Conservation (phyloP, 345 rosid genomes). For the Capsella bursapastoris region DNA sequence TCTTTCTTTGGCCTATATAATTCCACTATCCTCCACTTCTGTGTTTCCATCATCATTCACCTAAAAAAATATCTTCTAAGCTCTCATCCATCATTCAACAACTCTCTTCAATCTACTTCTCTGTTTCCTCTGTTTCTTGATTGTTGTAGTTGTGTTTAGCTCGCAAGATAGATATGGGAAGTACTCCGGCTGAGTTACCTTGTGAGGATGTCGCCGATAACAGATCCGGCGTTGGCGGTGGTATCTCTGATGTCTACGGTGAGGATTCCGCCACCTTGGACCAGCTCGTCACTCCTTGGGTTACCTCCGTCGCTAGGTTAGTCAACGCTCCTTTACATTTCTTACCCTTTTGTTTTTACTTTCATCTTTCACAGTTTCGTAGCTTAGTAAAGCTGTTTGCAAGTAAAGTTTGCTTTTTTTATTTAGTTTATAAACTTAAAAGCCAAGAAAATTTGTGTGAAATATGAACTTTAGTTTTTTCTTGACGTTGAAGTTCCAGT, state of each 20-base stretch:
- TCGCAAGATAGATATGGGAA: conserved; percentile 39
- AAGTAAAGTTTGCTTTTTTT: background rate
- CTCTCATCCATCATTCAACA: background rate
- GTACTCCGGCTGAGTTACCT: conserved; percentile 37
- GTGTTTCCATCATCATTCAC: conserved; percentile 17
- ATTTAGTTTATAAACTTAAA: background rate
- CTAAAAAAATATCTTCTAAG: background rate
- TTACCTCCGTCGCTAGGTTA: conserved; percentile 87
- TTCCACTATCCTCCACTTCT: conserved; percentile 28
- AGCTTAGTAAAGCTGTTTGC: background rate
- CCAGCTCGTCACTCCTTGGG: conserved; percentile 93
- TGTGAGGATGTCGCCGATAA: conserved; percentile 52
- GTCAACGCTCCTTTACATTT: conserved; percentile 2
- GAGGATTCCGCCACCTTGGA: conserved; percentile 85
- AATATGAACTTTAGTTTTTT: background rate
- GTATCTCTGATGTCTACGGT: conserved; percentile 74
- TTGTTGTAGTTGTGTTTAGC: background rate
- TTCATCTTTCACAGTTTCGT: background rate
- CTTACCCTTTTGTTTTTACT: background rate
- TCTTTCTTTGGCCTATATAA: conserved; percentile 32
- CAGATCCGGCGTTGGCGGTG: conserved; percentile 52
- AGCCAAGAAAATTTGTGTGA: background rate
- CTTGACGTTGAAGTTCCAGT: conserved; percentile 9
- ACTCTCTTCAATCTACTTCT: background rate
- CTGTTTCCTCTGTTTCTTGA: background rate